A percentile compares a stretch with the other conserved stretches of the same genome.
Conservation (phyloP, 2,329 filamentous ascomycete genomes). For the Hansfordia pulvinata region DNA sequence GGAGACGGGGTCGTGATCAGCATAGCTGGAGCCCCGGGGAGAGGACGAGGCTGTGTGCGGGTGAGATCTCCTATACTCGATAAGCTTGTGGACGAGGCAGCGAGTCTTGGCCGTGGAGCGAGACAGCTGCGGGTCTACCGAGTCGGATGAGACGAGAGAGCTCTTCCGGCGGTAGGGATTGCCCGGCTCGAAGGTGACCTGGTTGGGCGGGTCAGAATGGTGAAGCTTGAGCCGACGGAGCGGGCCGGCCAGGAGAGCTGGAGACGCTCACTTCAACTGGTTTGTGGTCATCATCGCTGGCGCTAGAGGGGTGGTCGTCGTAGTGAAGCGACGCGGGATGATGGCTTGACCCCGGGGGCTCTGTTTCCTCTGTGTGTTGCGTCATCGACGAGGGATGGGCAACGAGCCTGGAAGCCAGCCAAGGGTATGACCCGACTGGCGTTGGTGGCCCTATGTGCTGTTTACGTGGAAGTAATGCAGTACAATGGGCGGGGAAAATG, state of each 20-base stretch:
- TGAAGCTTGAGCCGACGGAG: neutral
- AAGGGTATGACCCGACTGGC: too few relatives aligned
- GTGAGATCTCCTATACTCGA: too few relatives aligned
- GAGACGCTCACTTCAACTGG: constrained; percentile 32
- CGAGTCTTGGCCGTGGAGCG: constrained; percentile 30
- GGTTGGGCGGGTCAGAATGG: neutral
- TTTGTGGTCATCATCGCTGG: constrained; percentile 35
- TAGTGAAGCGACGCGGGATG: too few relatives aligned
- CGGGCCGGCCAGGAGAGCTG: neutral
- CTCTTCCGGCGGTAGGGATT: constrained; percentile 53
- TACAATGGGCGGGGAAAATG: too few relatives aligned
- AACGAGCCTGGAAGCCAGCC: too few relatives aligned
- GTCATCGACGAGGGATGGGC: too few relatives aligned
- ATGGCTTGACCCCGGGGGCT: too few relatives aligned
- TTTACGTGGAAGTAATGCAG: too few relatives aligned
- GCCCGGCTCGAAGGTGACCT: constrained; percentile 49
- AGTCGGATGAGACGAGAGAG: constrained; percentile 42
- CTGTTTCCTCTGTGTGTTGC: too few relatives aligned
- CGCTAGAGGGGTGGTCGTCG: constrained; percentile 26
- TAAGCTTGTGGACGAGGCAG: constrained; percentile 52
- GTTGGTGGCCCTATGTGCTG: too few relatives aligned
- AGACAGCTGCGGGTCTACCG: constrained; percentile 20
- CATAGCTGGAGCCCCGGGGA: too few relatives aligned
- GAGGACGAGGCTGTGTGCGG: too few relatives aligned
- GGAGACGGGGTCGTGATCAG: constrained; percentile 5